Percentiles rank a stretch among this genome's conserved stretches.
phyloP scores from a whole-genome alignment of 225 moss, liverwort and hornwort species.

The Asterella californica region DNA sequence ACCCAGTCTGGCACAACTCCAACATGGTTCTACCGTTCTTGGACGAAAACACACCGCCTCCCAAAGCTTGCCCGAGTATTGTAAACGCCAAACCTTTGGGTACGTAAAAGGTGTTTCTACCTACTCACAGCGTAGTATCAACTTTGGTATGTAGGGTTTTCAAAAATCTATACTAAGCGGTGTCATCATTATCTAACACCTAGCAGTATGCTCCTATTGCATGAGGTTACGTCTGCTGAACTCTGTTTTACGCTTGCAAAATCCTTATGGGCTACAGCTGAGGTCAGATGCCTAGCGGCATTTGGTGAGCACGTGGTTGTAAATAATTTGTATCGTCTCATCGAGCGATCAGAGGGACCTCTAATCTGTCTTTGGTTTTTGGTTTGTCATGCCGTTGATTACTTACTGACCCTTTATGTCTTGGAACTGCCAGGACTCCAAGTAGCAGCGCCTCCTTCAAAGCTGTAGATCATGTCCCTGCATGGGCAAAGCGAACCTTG shows the following conservation, averaged over 20 bases:
- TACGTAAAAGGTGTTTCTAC: constrained; percentile 36
- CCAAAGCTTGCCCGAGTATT: constrained; percentile 83
- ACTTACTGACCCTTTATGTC: not conserved
- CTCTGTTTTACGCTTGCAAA: not conserved
- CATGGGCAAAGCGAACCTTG: not conserved
- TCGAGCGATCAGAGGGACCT: too few species aligned
- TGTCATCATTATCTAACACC: not conserved
- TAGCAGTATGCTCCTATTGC: not conserved
- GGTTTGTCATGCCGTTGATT: not conserved
- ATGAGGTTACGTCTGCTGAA: not conserved
- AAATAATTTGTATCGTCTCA: too few species aligned
- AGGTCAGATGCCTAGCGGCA: too few species aligned
- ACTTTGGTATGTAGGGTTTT: not conserved
- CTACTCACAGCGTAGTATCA: too few species aligned
- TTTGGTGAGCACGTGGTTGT: too few species aligned
- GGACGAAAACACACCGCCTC: constrained; percentile 58
- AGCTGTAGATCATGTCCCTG: constrained; percentile 12
- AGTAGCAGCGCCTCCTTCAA: constrained; percentile 34
- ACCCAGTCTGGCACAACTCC: constrained; percentile 83
- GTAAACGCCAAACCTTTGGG: constrained; percentile 92
- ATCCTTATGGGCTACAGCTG: not conserved
- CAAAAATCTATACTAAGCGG: not conserved
- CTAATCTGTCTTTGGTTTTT: too few species aligned
- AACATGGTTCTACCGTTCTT: constrained; percentile 78
- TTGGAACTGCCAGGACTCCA: constrained; percentile 25